Percentiles rank a stretch among this genome's conserved stretches.
phyloP scores from a whole-genome alignment of 176 grass and related monocot genomes.

The Saccharum spontaneum region DNA sequence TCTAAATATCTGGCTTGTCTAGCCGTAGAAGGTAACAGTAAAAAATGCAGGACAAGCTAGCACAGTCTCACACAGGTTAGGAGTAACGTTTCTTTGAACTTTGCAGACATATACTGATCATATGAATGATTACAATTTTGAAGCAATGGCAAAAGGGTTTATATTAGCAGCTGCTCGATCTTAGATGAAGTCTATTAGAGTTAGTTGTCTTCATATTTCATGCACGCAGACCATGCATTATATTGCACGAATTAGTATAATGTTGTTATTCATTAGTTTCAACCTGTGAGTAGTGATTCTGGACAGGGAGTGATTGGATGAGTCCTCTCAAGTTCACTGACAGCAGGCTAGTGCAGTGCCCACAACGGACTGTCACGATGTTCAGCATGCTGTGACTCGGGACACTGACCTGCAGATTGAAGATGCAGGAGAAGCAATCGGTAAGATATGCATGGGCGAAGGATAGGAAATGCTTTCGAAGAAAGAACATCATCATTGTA shows the following conservation, averaged over 20 bases:
- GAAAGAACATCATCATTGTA: too few relatives aligned
- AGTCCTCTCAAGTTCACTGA: constrained; percentile 65
- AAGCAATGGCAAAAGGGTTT: background rate
- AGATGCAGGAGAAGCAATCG: background rate
- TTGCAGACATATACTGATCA: background rate
- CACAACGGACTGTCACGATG: constrained; percentile 74
- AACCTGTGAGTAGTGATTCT: constrained; percentile 57
- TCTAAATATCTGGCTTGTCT: constrained; percentile 27
- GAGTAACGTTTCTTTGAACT: background rate
- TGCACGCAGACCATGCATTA: background rate
- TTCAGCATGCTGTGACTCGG: constrained; percentile 57
- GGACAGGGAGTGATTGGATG: constrained; percentile 45
- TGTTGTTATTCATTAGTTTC: background rate
- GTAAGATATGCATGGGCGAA: background rate
- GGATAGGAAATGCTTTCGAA: background rate
- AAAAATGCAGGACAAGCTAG: constrained; percentile 7
- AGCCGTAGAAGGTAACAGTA: background rate
- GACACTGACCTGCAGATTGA: constrained; percentile 61
- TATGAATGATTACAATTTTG: background rate
- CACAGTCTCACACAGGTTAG: too few relatives aligned
- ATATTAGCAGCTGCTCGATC: background rate
- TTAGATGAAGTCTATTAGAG: background rate
- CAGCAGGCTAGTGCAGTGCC: constrained; percentile 62
- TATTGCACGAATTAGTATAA: background rate
- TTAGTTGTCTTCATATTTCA: background rate